Evolutionary conservation across 805 yeast species (phyloP), one percentile per base, ranked within the genome.

Genomic region (Kuraishia cidri): DNA sequence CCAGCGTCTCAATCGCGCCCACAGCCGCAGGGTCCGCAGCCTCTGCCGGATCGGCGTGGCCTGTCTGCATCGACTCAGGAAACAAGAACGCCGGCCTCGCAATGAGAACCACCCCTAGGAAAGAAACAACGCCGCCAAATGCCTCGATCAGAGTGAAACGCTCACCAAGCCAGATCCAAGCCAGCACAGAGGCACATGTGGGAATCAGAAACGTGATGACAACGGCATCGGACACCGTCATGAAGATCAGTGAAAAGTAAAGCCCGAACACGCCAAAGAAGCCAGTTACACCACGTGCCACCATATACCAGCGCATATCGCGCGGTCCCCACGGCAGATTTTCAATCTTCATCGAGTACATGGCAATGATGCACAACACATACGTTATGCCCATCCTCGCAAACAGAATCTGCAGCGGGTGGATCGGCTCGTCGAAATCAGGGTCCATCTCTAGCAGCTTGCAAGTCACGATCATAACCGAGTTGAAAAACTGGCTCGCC

Each of bases 131-230:
- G 1, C 87, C 80, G 23, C 94, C 87, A 1, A 67, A 46, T 0
- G 77, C 82, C 54, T 88, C 95, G 11, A 75, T 47, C 23, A 64
- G 41, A 4, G 85, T 71, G 52, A 81, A 80, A 6, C 66, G 54
- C 47, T 87, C 96, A 27, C 72, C 66, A 20, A 87, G 56, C 3
- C 81, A 48, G 2, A 73, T 38, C 67, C 78, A 77, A 0, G 95
- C 94, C 34, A 79, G 54, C 15, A 85, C 54, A 0, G 86, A 82
- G 0, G 95, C 81, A 12, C 81, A 69, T 34, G 82, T 66, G 0
- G 97, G 97, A 0, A 76, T 64, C 45, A 87, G 54, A 43, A 87
- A 87, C 2, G 90, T 75, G 32, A 87, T 78, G 11, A 82, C 79
- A 1, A 84, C 78, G 1, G 94, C 83, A 47, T 87, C 96, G 8